A percentile compares a stretch with the other conserved stretches of the same genome.
Evolutionary conservation across 1,284 basidiomycete species (phyloP).

Genomic region (Rhodotorula sp.): DNA sequence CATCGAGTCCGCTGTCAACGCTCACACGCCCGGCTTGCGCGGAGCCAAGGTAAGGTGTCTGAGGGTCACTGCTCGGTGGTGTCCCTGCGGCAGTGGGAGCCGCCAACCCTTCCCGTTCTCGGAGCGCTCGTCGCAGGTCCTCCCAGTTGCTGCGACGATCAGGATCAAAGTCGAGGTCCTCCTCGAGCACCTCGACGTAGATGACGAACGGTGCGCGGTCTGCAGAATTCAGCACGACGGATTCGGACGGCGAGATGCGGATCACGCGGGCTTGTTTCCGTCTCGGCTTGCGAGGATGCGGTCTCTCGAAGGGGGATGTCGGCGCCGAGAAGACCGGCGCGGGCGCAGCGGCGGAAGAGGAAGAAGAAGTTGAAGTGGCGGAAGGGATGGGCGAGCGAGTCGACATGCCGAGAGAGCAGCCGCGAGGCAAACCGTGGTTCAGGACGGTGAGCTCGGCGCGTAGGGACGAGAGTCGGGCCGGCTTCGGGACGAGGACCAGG

Average conservation of each 20-base stretch:
- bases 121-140: constrained; percentile 41
- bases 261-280: constrained; percentile 83
- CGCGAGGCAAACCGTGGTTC: constrained; percentile 86
- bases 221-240: constrained; percentile 96
- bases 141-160: constrained; percentile 67
- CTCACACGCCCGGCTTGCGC: constrained; percentile 13
- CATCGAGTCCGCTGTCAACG: constrained; percentile 26
- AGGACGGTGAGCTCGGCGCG: constrained; percentile 92
- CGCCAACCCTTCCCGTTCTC: constrained; percentile 36
- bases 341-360: neutral
- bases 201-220: constrained; percentile 93
- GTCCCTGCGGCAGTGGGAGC: neutral
- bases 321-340: constrained; percentile 8
- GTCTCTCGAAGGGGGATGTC: constrained; percentile 2
- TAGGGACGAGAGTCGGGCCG: constrained; percentile 88
- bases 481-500: constrained; percentile 86
- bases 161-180: constrained; percentile 93
- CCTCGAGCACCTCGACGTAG: constrained; percentile 84
- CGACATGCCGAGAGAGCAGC: constrained; percentile 45
- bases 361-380: constrained; percentile 1
- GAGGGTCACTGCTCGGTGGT: neutral
- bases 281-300: constrained; percentile 2
- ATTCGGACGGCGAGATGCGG: constrained; percentile 94
- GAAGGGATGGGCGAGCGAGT: constrained; percentile 27
- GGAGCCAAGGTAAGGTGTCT: neutral